Percentiles rank a stretch among this genome's conserved stretches.
These are phyloP conservation scores for Fusarium nisikadoi DNA, from an alignment of 2,329 filamentous ascomycete species.

Conservation along the genomic window DNA sequence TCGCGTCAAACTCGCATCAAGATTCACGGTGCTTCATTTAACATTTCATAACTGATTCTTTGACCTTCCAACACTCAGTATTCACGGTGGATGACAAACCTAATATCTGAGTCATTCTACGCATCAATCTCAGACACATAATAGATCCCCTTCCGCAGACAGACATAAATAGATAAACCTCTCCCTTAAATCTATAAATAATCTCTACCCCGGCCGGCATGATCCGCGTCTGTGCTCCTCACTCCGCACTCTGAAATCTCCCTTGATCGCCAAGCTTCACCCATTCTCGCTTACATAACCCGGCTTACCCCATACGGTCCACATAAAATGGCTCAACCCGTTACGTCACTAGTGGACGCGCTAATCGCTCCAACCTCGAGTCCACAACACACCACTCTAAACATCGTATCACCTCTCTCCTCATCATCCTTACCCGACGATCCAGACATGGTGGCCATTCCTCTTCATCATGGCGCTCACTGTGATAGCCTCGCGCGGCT, in stretches of 20 bases:
- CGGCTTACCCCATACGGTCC: slow-evolving; percentile 23
- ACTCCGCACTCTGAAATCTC: neutral
- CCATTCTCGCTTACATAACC: slow-evolving; percentile 9
- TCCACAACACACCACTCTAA: slow-evolving; percentile 16
- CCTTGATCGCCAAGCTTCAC: slow-evolving; percentile 1
- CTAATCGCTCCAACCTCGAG: slow-evolving; percentile 12
- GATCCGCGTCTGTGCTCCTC: neutral
- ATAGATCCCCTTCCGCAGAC: too few relatives aligned
- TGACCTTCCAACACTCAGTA: fast-evolving
- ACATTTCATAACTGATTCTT: neutral
- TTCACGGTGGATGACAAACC: neutral
- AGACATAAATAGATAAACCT: too few relatives aligned
- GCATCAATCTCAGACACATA: neutral
- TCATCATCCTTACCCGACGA: neutral
- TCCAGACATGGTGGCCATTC: slow-evolving; percentile 16
- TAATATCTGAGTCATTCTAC: neutral
- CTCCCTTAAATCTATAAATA: neutral
- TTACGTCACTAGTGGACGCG: slow-evolving; percentile 5
- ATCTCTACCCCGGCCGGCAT: neutral
- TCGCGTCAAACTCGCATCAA: neutral
- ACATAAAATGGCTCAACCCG: slow-evolving; percentile 23
- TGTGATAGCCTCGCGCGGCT: slow-evolving; percentile 43
- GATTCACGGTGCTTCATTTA: neutral
- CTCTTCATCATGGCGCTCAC: neutral
- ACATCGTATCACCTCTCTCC: neutral